Conservation (phyloP, 441 rosid species). For the Brassica hybrid region DNA sequence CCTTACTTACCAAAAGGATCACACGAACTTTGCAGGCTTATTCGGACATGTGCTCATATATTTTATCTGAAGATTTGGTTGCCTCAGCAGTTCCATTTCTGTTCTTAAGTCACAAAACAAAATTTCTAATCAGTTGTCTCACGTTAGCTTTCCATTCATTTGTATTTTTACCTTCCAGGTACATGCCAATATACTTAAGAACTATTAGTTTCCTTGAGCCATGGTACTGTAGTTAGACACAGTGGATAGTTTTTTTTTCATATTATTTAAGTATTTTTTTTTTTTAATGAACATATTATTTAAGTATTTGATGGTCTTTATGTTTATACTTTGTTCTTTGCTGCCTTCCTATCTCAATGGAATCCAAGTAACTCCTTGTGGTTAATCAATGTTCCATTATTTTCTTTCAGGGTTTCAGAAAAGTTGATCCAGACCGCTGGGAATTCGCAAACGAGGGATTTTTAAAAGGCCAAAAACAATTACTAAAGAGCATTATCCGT, state of each 20-base stretch:
- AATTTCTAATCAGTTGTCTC: slow-evolving; percentile 37
- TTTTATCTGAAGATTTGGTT: background rate
- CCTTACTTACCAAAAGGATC: slow-evolving; percentile 40
- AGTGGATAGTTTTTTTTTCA: background rate
- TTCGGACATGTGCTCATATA: slow-evolving; percentile 40
- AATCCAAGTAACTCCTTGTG: slow-evolving; percentile 18
- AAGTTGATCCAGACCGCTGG: slow-evolving; percentile 69
- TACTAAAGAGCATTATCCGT: slow-evolving; percentile 56
- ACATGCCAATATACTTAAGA: slow-evolving; percentile 27
- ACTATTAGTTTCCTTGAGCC: slow-evolving; percentile 10
- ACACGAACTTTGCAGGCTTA: slow-evolving; percentile 47
- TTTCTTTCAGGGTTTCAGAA: slow-evolving; percentile 60
- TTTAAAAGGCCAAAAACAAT: slow-evolving; percentile 62
- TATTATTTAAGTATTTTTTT: no score
- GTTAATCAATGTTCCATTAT: slow-evolving; percentile 17
- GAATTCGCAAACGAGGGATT: slow-evolving; percentile 73
- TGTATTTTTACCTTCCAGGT: background rate
- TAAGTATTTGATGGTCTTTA: slow-evolving; percentile 13
- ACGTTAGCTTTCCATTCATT: slow-evolving; percentile 28
- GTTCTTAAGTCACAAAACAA: slow-evolving; percentile 33
- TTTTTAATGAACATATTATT: no score
- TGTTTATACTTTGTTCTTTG: slow-evolving; percentile 17
- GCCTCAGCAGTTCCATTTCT: slow-evolving; percentile 37
- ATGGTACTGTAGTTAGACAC: background rate
- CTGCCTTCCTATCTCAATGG: slow-evolving; percentile 13